Percentiles rank a stretch among this genome's conserved stretches.
Evolutionary conservation across 148 eudicot species (phyloP).

Genomic region (Vaccinium macrocarpon): DNA sequence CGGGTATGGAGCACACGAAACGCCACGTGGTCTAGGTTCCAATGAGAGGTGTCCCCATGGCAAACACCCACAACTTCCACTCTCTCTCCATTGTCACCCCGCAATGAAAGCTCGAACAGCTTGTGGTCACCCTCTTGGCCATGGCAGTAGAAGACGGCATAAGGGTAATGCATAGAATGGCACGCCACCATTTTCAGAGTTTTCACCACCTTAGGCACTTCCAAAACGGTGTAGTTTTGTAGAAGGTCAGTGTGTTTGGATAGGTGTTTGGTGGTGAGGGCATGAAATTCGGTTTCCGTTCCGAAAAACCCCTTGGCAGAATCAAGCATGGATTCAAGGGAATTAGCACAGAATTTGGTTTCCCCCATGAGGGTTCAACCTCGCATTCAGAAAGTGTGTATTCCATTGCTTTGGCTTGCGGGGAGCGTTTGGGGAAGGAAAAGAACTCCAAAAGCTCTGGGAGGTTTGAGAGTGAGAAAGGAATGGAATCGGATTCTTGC

Average conservation of each 20-base stretch:
- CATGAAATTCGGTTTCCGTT: constrained; percentile 19
- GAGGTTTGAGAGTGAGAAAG: constrained; percentile 43
- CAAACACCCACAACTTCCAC: constrained; percentile 45
- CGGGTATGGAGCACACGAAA: constrained; percentile 35
- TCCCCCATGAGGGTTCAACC: constrained; percentile 28
- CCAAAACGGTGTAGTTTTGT: constrained; percentile 51
- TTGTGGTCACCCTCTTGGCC: constrained; percentile 41
- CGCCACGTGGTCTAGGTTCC: constrained; percentile 45
- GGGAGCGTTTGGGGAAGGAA: constrained; percentile 26
- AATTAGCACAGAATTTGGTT: constrained; percentile 39
- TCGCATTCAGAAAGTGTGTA: constrained; percentile 40
- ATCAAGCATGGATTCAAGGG: constrained; percentile 51
- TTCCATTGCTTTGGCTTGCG: constrained; percentile 40
- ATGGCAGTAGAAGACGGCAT: constrained; percentile 58
- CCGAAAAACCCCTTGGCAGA: constrained; percentile 21
- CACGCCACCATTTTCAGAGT: constrained; percentile 56
- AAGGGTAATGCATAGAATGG: constrained; percentile 67
- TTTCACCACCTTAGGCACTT: constrained; percentile 22
- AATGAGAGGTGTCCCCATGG: constrained; percentile 46
- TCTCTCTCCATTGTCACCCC: constrained; percentile 23
- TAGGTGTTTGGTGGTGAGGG: constrained; percentile 36
- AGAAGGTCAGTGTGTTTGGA: constrained; percentile 24
- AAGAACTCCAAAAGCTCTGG: constrained; percentile 32
- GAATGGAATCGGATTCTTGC: constrained; percentile 51
- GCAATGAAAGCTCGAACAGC: constrained; percentile 33